Conservation (phyloP, 2,329 filamentous ascomycete species). For the Calonectria leucothoes region DNA sequence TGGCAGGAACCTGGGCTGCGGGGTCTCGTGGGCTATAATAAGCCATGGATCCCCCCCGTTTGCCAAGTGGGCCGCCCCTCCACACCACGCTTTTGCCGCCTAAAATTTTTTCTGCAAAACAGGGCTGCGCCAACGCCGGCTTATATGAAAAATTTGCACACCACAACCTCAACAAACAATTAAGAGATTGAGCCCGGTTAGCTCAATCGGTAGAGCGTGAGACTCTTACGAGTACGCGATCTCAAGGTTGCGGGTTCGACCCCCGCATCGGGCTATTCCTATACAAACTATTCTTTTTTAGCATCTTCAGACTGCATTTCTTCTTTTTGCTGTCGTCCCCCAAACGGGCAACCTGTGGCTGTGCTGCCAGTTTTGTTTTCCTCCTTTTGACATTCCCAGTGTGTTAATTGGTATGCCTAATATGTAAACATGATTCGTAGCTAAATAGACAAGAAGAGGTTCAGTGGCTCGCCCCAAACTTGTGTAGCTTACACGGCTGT, state of each 20-base stretch:
- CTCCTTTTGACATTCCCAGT: not conserved
- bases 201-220: constrained; percentile 68
- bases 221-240: constrained; percentile 66
- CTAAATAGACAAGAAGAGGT: not conserved
- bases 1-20: not conserved
- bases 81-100: not conserved
- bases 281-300: not conserved
- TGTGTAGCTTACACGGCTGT: not conserved
- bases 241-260: constrained; percentile 69
- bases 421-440: not conserved
- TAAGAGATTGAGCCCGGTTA: constrained; percentile 36
- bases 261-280: constrained; percentile 51
- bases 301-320: not conserved
- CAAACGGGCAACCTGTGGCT: not conserved
- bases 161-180: not conserved
- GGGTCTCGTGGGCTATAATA: not conserved
- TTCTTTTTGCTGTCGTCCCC: not conserved
- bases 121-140: not conserved
- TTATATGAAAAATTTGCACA: not conserved
- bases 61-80: not conserved
- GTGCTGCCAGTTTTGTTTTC: not conserved
- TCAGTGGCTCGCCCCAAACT: not conserved
- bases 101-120: not conserved
- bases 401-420: not conserved
- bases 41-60: not conserved